Conservation (phyloP, 805 yeast species). For the Kockiozyma suomiensis region DNA sequence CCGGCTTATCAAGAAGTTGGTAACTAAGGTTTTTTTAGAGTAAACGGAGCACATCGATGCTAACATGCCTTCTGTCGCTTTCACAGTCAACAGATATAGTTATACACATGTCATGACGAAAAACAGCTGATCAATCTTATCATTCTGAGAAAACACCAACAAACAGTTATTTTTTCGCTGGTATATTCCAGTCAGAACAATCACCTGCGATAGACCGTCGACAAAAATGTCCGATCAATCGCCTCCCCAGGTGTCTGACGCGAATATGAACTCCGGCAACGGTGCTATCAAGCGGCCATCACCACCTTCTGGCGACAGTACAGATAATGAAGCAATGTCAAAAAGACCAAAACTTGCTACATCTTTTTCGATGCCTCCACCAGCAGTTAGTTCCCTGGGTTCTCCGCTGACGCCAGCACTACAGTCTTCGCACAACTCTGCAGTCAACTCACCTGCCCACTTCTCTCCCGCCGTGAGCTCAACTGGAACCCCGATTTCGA, state of each 20-base stretch:
- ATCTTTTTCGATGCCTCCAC: conserved; percentile 28
- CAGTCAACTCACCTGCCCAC: not conserved
- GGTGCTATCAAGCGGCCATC: conserved; percentile 16
- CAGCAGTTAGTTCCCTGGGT: not conserved
- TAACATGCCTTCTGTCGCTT: too few relatives aligned
- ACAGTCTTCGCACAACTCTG: not conserved
- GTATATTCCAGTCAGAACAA: too few relatives aligned
- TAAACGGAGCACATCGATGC: too few relatives aligned
- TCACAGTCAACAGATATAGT: too few relatives aligned
- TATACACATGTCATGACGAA: not conserved
- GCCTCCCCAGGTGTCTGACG: conserved; percentile 6
- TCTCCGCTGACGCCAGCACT: not conserved
- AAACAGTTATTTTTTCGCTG: too few relatives aligned
- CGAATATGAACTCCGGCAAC: not conserved
- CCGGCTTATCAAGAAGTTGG: too few relatives aligned
- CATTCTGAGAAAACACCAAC: too few relatives aligned
- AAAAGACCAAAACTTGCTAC: conserved; percentile 28
- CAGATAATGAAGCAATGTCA: not conserved
- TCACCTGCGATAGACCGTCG: too few relatives aligned
- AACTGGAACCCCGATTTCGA: not conserved
- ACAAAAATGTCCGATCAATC: conserved; percentile 12
- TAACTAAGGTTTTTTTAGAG: too few relatives aligned
- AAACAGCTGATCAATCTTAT: not conserved
- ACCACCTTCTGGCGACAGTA: conserved; percentile 12
- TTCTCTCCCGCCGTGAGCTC: conserved; percentile 4